A percentile compares a stretch with the other conserved stretches of the same genome.
Evolutionary conservation across 306 rosid genomes (phyloP).

Genomic region (Vigna hirtella): DNA sequence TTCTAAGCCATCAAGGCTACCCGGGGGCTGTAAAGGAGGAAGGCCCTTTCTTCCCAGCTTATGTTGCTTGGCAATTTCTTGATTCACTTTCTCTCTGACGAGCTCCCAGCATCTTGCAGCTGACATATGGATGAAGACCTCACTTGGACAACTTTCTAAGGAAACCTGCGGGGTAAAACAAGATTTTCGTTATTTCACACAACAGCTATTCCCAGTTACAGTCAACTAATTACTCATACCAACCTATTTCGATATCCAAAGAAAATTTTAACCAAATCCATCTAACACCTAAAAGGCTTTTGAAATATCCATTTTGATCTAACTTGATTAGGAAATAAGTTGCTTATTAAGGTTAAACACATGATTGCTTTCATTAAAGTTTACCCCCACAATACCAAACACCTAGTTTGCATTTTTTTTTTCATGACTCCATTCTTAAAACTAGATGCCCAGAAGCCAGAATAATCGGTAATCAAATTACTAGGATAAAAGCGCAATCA

Average conservation of each 20-base stretch:
- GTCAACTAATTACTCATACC: conserved; percentile 19
- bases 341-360: background rate
- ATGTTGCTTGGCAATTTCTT: conserved; percentile 88
- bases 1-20: conserved; percentile 97
- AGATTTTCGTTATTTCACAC: conserved; percentile 28
- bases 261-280: conserved; percentile 33
- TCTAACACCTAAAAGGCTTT: background rate
- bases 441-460: conserved; percentile 22
- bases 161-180: conserved; percentile 63
- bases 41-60: conserved; percentile 77
- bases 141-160: conserved; percentile 75
- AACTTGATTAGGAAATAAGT: conserved; percentile 34
- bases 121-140: conserved; percentile 83
- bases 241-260: conserved; percentile 29
- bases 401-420: conserved; percentile 20
- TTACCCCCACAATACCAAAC: conserved; percentile 14
- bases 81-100: conserved; percentile 94
- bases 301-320: conserved; percentile 16
- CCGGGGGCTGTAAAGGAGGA: conserved; percentile 98
- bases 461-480: conserved; percentile 16
- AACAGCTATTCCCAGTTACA: conserved; percentile 27
- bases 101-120: conserved; percentile 90
- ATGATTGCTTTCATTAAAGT: background rate
- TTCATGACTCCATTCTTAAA: background rate
- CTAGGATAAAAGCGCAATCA: background rate